Percentiles rank a stretch among this genome's conserved stretches.
Conservation (phyloP, 176 grass and related monocot genomes). For the Zoysia japonica region DNA sequence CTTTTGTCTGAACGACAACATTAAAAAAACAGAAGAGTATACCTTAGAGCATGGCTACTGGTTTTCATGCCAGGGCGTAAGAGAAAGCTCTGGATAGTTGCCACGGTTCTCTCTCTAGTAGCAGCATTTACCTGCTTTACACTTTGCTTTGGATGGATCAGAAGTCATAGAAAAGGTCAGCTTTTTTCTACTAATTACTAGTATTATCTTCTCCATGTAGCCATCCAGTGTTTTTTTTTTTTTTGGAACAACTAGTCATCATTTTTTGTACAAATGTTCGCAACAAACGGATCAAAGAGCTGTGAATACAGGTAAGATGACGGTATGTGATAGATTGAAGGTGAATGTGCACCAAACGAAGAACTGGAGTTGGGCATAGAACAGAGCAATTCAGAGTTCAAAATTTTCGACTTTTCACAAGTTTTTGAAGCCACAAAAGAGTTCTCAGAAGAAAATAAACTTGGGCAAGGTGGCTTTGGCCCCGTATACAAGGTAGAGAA, state of each 20-base stretch:
- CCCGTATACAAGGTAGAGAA: slow-evolving; percentile 15
- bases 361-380: neutral
- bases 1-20: no score
- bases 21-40: no score
- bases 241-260: no score
- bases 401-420: neutral
- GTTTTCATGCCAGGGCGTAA: neutral
- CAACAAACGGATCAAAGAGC: neutral
- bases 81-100: neutral
- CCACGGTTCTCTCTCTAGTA: neutral
- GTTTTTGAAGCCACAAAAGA: neutral
- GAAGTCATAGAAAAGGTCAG: neutral
- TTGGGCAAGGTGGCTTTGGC: slow-evolving; percentile 9
- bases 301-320: neutral
- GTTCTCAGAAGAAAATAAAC: neutral
- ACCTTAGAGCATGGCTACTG: no score
- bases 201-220: neutral
- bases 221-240: neutral
- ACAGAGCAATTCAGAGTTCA: neutral
- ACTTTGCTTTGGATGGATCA: neutral
- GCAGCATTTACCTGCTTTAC: neutral
- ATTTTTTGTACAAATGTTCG: neutral
- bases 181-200: neutral
- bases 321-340: neutral
- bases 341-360: neutral